Evolutionary conservation across 75 land plant genomes (phyloP).

Genomic region (Chamaecyparis obtusa): DNA sequence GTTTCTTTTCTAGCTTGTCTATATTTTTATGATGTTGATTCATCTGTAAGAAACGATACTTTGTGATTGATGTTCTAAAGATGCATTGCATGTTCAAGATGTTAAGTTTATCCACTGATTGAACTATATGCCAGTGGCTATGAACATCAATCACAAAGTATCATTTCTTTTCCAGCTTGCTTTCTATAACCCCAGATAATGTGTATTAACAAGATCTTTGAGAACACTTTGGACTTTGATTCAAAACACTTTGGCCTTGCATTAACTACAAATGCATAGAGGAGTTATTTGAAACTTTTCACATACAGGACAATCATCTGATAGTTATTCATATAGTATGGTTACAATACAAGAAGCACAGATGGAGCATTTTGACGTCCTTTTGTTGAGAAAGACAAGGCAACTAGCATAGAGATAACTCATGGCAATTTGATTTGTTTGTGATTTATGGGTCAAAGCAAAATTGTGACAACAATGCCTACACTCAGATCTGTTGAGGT

Average conservation of each 20-base stretch:
- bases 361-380: neutral
- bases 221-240: neutral
- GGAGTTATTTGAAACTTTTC: neutral
- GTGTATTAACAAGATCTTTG: neutral
- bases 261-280: neutral
- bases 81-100: no score
- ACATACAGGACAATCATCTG: neutral
- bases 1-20: no score
- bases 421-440: neutral
- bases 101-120: no score
- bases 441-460: neutral
- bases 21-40: no score
- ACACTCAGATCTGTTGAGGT: no score
- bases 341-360: neutral
- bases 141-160: no score
- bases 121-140: no score
- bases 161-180: no score
- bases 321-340: neutral
- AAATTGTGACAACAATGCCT: neutral
- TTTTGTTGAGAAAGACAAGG: neutral
- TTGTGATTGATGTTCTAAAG: no score
- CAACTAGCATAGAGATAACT: neutral
- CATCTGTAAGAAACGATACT: no score
- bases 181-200: no score
- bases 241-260: neutral